These are phyloP conservation scores for Torulaspora maleeae DNA, from an alignment of 805 yeast genomes.

Conservation along the genomic window DNA sequence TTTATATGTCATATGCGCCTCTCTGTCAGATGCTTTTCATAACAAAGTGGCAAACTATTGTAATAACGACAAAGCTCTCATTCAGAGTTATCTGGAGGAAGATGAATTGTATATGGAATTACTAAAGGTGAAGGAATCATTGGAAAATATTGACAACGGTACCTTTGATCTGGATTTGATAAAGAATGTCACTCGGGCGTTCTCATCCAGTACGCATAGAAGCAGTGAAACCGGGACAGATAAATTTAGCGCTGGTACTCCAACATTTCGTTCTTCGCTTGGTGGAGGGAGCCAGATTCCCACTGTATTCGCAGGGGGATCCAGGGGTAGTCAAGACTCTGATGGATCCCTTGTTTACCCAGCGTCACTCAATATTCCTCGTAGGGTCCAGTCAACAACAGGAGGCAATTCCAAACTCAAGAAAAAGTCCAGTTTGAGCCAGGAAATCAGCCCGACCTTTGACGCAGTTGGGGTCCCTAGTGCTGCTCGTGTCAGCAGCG, in stretches of 20 bases:
- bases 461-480: neutral
- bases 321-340: constrained; percentile 27
- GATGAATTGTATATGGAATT: constrained; percentile 36
- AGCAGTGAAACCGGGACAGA: constrained; percentile 24
- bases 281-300: constrained; percentile 11
- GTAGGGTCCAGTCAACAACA: constrained; percentile 10
- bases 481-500: constrained; percentile 3
- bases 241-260: constrained; percentile 2
- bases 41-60: constrained; percentile 21
- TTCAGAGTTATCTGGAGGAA: constrained; percentile 22
- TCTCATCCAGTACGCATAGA: constrained; percentile 24
- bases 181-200: constrained; percentile 42
- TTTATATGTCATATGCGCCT: constrained; percentile 29
- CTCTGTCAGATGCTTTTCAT: constrained; percentile 26
- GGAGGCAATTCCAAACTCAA: constrained; percentile 13
- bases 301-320: constrained; percentile 26
- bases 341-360: constrained; percentile 22
- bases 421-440: constrained; percentile 26
- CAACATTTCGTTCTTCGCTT: neutral
- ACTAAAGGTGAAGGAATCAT: constrained; percentile 49
- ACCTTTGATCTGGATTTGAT: constrained; percentile 52
- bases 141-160: constrained; percentile 63
- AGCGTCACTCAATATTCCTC: constrained; percentile 7
- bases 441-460: constrained; percentile 18
- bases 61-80: constrained; percentile 23